Conservation (phyloP, 2,329 filamentous ascomycete genomes). For the Beauveria scarabaeidicola region DNA sequence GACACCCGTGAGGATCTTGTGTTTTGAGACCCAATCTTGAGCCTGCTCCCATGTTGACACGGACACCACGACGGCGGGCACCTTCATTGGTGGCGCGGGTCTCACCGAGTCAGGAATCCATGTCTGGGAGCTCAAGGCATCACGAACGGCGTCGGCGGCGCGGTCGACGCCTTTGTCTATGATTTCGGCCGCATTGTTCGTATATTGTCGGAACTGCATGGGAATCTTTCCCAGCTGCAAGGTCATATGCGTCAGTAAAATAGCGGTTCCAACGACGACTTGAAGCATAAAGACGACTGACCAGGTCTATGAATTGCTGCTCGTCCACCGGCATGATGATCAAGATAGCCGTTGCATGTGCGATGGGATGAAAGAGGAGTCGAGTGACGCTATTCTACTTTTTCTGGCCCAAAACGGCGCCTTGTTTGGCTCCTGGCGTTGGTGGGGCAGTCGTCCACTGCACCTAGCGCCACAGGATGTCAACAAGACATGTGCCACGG, state of each 20-base stretch:
- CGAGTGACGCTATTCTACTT: conserved; percentile 11
- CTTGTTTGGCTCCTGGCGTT: conserved; percentile 3
- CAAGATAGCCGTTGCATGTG: conserved; percentile 13
- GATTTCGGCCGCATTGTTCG: conserved; percentile 65
- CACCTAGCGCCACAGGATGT: not conserved
- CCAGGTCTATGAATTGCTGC: conserved; percentile 68
- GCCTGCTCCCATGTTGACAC: conserved; percentile 40
- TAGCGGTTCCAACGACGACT: not conserved
- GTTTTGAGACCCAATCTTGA: conserved; percentile 61
- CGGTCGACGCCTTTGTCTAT: conserved; percentile 75
- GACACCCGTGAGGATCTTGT: conserved; percentile 67
- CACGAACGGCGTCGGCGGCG: conserved; percentile 61
- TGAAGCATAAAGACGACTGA: conserved; percentile 35
- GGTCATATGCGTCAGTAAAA: not conserved
- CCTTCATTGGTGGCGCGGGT: conserved; percentile 40
- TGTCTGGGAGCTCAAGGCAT: conserved; percentile 54
- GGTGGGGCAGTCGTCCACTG: not conserved
- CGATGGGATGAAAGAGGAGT: conserved; percentile 6
- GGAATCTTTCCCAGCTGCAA: conserved; percentile 43
- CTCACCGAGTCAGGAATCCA: conserved; percentile 68
- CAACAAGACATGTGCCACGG: not conserved
- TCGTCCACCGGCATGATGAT: conserved; percentile 67
- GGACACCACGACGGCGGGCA: conserved; percentile 26
- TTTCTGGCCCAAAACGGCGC: not conserved
- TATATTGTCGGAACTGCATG: conserved; percentile 61